Percentiles rank a stretch among this genome's conserved stretches.
These are phyloP conservation scores for Nicotiana benthamiana DNA, from an alignment of 257 asterid genomes.

Conservation along the genomic window DNA sequence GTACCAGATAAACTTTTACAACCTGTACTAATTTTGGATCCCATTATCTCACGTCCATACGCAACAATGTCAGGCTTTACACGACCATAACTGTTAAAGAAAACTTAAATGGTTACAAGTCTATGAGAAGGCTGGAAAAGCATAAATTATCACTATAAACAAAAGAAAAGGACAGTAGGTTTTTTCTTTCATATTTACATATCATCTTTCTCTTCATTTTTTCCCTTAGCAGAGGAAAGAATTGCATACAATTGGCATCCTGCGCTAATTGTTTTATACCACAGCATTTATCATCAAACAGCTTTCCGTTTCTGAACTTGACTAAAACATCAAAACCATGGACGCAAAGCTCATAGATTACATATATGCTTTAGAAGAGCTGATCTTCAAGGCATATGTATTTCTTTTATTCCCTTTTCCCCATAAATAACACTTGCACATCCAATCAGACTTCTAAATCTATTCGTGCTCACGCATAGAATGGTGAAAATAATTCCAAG, in stretches of 20 bases:
- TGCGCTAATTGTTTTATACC: background rate
- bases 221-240: background rate
- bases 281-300: background rate
- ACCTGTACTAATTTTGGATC: slow-evolving; percentile 95
- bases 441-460: background rate
- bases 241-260: background rate
- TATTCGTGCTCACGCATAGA: background rate
- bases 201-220: background rate
- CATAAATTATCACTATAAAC: background rate
- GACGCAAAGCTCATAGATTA: background rate
- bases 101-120: slow-evolving; percentile 17
- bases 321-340: background rate
- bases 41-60: slow-evolving; percentile 95
- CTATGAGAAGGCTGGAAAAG: background rate
- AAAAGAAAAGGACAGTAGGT: background rate
- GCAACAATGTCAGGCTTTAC: slow-evolving; percentile 99
- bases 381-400: background rate
- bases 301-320: background rate
- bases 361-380: background rate
- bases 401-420: background rate
- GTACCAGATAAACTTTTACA: slow-evolving; percentile 99
- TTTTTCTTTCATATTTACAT: background rate
- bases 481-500: background rate
- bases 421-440: background rate
- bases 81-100: slow-evolving; percentile 76